phyloP scores from a whole-genome alignment of 768 basidiomycete species.

The Scleroderma citrinum region DNA sequence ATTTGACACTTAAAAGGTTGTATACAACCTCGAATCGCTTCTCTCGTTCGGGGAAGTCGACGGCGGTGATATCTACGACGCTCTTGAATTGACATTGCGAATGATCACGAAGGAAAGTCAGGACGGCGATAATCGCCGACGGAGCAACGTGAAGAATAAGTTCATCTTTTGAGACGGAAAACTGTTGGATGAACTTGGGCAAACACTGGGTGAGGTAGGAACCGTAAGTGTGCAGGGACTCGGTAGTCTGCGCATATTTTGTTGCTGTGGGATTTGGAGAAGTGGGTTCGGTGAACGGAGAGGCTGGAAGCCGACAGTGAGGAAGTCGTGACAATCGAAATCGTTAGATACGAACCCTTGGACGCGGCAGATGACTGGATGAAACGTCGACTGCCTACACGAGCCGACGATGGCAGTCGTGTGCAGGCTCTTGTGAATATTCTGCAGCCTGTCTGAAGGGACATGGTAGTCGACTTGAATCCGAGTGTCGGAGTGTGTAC shows the following conservation, averaged over 20 bases:
- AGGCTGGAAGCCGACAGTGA: conserved; percentile 38
- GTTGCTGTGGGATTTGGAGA: conserved; percentile 81
- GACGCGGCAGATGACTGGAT: conserved; percentile 44
- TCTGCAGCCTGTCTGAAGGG: conserved; percentile 1
- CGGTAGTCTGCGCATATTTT: conserved; percentile 65
- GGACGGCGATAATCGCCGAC: conserved; percentile 71
- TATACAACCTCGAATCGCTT: conserved; percentile 97
- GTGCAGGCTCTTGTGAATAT: conserved; percentile 25
- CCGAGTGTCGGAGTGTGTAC: not conserved
- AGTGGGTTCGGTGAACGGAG: conserved; percentile 86
- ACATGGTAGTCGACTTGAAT: not conserved
- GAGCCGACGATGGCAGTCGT: conserved; percentile 26
- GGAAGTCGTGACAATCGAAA: not conserved
- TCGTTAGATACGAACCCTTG: conserved; percentile 38
- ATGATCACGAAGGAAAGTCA: conserved; percentile 94
- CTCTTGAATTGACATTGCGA: conserved; percentile 91
- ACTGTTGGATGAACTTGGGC: conserved; percentile 97
- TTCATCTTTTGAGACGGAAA: conserved; percentile 95
- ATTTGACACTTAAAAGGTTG: conserved; percentile 76
- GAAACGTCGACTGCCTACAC: conserved; percentile 27
- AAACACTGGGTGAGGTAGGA: conserved; percentile 90
- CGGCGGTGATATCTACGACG: conserved; percentile 91
- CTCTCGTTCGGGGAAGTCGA: conserved; percentile 89
- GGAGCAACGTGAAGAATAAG: conserved; percentile 85
- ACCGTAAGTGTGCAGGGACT: conserved; percentile 84